These are phyloP conservation scores for Lipomyces chichibuensis DNA, from an alignment of 805 yeast genomes.

Conservation along the genomic window DNA sequence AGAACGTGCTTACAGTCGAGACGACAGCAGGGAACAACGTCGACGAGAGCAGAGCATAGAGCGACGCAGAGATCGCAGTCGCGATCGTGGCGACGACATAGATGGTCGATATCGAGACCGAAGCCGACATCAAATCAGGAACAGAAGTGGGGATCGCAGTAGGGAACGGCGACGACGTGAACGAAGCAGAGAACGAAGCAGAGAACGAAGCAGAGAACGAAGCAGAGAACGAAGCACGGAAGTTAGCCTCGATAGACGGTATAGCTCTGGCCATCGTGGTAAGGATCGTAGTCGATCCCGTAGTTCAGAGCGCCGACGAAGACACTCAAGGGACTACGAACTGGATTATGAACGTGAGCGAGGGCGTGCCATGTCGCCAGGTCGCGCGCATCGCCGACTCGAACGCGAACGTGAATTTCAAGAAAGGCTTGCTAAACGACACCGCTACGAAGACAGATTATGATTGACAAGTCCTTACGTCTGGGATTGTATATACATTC, in stretches of 20 bases:
- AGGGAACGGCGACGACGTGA: constrained; percentile 3
- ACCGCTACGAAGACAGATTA: not conserved
- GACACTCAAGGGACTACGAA: constrained; percentile 5
- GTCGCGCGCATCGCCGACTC: constrained; percentile 9
- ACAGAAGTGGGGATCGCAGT: not conserved
- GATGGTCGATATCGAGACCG: not conserved
- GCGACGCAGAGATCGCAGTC: constrained; percentile 1
- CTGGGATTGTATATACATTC: not conserved
- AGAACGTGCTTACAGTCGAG: not conserved
- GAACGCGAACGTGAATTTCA: constrained; percentile 18
- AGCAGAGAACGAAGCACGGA: not conserved
- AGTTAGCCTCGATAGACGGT: not conserved
- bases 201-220: no score
- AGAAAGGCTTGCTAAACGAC: not conserved
- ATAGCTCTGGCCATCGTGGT: not conserved
- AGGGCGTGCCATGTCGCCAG: constrained; percentile 18
- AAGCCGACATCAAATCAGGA: not conserved
- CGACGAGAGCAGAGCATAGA: not conserved
- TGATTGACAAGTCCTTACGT: not conserved
- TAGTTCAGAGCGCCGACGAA: constrained; percentile 6
- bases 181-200: constrained; percentile 1
- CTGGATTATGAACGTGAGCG: constrained; percentile 6
- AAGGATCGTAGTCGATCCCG: not conserved
- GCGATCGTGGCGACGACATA: not conserved
- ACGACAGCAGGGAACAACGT: not conserved